These are phyloP conservation scores for Aspergillus viridinutans DNA, from an alignment of 2,329 filamentous ascomycete genomes.

Conservation along the genomic window DNA sequence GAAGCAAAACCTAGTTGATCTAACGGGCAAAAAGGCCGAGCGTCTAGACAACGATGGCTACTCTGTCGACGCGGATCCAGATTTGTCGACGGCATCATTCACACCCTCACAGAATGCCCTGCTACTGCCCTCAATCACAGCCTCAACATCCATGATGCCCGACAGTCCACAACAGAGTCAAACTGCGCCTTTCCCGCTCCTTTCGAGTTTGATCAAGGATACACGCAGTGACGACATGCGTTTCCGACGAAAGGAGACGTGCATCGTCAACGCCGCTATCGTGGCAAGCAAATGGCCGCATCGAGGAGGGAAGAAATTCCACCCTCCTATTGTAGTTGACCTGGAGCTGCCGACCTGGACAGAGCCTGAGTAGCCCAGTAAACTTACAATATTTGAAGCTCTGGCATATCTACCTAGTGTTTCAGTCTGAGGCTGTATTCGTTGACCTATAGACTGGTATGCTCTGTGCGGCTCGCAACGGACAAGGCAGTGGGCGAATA, in stretches of 20 bases:
- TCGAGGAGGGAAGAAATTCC: constrained; percentile 57
- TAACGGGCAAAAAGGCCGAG: constrained; percentile 42
- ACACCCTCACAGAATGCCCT: constrained; percentile 6
- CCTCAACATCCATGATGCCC: background rate
- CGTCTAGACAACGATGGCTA: constrained; percentile 31
- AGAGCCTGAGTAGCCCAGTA: background rate
- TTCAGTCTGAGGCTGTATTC: background rate
- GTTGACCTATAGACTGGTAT: background rate
- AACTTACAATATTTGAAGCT: background rate
- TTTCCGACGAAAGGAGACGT: constrained; percentile 60
- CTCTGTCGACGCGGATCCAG: constrained; percentile 1
- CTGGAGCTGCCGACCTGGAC: constrained; percentile 55
- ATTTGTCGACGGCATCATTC: background rate
- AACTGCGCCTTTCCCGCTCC: background rate
- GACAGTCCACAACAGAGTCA: constrained; percentile 1
- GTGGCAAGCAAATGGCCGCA: constrained; percentile 65
- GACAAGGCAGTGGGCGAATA: constrained; percentile 10
- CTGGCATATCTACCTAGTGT: background rate
- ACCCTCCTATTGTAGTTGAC: constrained; percentile 82
- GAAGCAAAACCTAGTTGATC: constrained; percentile 52
- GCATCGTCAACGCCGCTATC: constrained; percentile 74
- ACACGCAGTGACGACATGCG: constrained; percentile 2
- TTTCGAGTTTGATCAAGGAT: background rate
- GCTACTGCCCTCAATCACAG: constrained; percentile 5
- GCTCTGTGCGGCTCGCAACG: constrained; percentile 2